These are phyloP conservation scores for Nemania serpens DNA, from an alignment of 2,329 filamentous ascomycete species.

Conservation along the genomic window DNA sequence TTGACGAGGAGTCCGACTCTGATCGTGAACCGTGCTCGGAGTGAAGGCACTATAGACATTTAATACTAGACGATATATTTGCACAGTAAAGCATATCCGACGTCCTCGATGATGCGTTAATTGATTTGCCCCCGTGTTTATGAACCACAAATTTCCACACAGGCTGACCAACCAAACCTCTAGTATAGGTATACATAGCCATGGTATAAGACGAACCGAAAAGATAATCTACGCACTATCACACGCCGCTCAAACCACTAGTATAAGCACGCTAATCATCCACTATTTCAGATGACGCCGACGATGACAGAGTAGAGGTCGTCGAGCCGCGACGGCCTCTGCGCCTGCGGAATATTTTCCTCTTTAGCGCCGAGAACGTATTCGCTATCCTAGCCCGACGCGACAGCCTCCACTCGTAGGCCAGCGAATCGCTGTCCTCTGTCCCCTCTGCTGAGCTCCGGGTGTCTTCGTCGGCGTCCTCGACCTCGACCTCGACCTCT, in stretches of 20 bases:
- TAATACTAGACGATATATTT: background rate
- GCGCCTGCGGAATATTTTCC: conserved; percentile 7
- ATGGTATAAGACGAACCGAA: background rate
- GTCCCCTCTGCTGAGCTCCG: background rate
- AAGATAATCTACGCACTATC: no score
- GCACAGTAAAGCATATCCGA: background rate
- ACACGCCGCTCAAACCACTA: no score
- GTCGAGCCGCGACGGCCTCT: conserved; percentile 7
- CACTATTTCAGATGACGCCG: no score
- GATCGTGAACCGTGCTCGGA: background rate
- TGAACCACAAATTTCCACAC: no score
- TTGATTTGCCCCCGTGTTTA: no score
- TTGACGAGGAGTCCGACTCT: conserved; percentile 31
- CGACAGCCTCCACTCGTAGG: background rate
- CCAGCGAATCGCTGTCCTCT: background rate
- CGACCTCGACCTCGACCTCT: background rate
- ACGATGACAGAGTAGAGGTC: background rate
- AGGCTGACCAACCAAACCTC: background rate
- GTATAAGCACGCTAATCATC: no score
- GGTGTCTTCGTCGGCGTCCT: background rate
- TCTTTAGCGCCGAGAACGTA: conserved; percentile 14
- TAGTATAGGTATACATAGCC: background rate
- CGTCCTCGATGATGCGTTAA: no score
- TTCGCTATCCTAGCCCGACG: conserved; percentile 9
- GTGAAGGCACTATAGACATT: background rate